Evolutionary conservation across 148 eudicot species (phyloP).

Genomic region (Heliosperma pusillum): DNA sequence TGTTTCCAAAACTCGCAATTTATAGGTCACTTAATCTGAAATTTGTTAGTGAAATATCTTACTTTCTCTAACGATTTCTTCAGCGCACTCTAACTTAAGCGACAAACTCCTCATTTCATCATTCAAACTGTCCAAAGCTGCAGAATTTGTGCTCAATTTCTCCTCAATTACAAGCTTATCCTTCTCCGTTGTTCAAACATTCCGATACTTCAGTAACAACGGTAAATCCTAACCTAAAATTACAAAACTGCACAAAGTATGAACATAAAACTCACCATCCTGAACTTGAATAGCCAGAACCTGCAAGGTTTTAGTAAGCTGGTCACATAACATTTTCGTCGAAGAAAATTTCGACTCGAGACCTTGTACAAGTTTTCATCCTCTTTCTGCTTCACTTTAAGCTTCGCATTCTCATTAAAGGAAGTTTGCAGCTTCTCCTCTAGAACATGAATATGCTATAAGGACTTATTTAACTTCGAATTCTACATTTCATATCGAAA

Average conservation of each 20-base stretch:
- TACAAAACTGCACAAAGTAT: too few relatives aligned
- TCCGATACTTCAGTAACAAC: too few relatives aligned
- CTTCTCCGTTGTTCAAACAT: too few relatives aligned
- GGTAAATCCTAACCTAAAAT: too few relatives aligned
- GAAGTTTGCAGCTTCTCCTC: constrained; percentile 84
- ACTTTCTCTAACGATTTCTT: constrained; percentile 60
- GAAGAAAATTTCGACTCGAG: constrained; percentile 84
- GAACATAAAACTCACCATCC: constrained; percentile 48
- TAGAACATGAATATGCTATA: constrained; percentile 51
- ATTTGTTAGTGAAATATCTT: constrained; percentile 20
- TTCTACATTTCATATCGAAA: constrained; percentile 38
- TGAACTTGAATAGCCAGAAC: constrained; percentile 70
- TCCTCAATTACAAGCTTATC: too few relatives aligned
- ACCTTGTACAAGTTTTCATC: constrained; percentile 86
- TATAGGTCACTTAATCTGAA: neutral
- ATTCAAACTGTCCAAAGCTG: constrained; percentile 54
- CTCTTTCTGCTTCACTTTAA: constrained; percentile 82
- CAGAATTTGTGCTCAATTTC: too few relatives aligned
- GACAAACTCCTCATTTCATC: too few relatives aligned
- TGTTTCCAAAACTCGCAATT: too few relatives aligned
- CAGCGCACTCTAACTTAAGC: constrained; percentile 60
- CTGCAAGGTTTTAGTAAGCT: constrained; percentile 82
- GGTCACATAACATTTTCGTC: too few relatives aligned
- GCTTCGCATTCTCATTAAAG: constrained; percentile 76
- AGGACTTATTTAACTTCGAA: constrained; percentile 69